Base-by-base conservation (phyloP, 257 asterid species). In the Schizonepeta tenuifolia region DNA sequence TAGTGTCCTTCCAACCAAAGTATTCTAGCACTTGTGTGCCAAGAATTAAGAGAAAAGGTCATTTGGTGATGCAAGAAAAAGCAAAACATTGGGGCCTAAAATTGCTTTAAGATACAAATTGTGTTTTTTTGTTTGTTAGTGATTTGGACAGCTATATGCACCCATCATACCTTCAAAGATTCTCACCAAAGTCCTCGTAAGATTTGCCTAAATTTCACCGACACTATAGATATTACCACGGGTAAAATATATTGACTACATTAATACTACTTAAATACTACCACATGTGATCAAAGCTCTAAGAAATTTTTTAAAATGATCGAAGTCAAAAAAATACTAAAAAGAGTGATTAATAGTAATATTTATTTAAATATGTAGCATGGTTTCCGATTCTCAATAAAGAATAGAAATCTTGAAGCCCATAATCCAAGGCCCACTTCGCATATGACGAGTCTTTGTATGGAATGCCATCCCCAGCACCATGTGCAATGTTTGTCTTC, bases 111-210 rank as follows among this genome's bases (percentile, higher is more conserved):
- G 24, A 36, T 67, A 38, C 75, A 66, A 46, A 66, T 75, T 68
- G 66, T 53, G 65, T 20, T 65, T n/a, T n/a, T 79, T 79, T 79
- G 83, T 79, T 75, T 71, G 41, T 71, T 79, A 70, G 65, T 56
- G 72, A 51, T 24, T 67, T 61, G 46, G 67, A 43, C 44, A 53
- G 21, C 61, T 36, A 64, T 69, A 24, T 5, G 15, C 17, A 67
- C n/a, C 20, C 44, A 74, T 40, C 61, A 55, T 7, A 72, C 77
- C 67, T n/a, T 46, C 11, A 47, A 57, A 44, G 72, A 44, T 53
- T 46, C 49, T 12, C 14, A 12, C 65, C 71, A 9, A n/a, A 68
- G 7, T 46, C 47, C n/a, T 44, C 21, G 62, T 61, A 10, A 1
- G 15, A 24, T 24, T 22, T 24, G 2, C n/a, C 36, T 13, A 24